A percentile compares a stretch with the other conserved stretches of the same genome.
Conservation (phyloP, 352 stramenopile genomes). For the Pythium pyrilobum region DNA sequence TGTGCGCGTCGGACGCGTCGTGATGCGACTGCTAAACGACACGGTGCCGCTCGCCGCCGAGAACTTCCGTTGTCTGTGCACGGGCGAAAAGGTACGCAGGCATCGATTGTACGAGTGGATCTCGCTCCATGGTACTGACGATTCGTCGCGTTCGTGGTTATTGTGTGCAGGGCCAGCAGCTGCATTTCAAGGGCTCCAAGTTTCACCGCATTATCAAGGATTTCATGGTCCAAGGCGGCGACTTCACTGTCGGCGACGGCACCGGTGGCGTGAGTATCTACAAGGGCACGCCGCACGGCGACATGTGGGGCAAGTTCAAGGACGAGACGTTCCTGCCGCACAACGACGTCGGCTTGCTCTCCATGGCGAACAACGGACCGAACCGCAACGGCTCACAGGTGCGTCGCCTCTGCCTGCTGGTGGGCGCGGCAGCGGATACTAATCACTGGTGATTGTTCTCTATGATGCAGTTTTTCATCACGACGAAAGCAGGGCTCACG, state of each 20-base stretch:
- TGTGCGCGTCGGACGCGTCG: conserved; percentile 81
- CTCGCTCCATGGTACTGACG: background rate
- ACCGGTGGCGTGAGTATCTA: conserved; percentile 82
- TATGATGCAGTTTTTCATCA: conserved; percentile 66
- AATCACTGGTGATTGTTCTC: background rate
- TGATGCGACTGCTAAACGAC: conserved; percentile 94
- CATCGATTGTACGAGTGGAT: background rate
- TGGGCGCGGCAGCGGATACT: background rate
- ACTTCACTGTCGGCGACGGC: conserved; percentile 65
- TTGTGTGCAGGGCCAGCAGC: conserved; percentile 18
- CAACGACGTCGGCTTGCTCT: conserved; percentile 69
- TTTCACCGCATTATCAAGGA: conserved; percentile 93
- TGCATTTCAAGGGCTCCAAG: conserved; percentile 85
- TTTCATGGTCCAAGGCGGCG: conserved; percentile 88
- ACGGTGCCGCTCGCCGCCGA: conserved; percentile 92
- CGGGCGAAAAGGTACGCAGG: conserved; percentile 59
- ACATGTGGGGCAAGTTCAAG: conserved; percentile 82
- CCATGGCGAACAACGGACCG: conserved; percentile 77
- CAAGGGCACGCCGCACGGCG: conserved; percentile 44
- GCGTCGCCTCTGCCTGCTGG: conserved; percentile 2
- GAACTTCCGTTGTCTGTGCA: conserved; percentile 91
- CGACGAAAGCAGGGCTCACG: conserved; percentile 49
- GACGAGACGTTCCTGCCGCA: conserved; percentile 75
- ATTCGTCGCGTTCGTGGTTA: conserved; percentile 7
- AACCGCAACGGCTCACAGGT: conserved; percentile 75